Conservation (phyloP, 345 rosid genomes). For the Ceriops zippeliana region DNA sequence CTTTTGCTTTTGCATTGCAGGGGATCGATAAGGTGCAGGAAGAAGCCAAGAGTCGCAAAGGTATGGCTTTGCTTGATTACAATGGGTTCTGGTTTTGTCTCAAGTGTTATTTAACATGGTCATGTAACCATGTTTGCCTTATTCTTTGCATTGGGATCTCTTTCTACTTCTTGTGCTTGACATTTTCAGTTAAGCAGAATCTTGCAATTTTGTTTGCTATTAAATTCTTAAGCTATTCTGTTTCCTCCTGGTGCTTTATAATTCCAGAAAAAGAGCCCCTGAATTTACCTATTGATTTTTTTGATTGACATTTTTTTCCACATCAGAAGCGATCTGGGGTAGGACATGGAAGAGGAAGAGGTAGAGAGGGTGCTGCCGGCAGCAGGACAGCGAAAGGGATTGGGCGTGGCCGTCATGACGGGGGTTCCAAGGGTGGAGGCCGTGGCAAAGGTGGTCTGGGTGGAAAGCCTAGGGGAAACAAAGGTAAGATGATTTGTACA, state of each 20-base stretch:
- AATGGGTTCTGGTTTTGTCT: not conserved
- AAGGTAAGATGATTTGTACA: constrained; percentile 36
- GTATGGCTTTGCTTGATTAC: constrained; percentile 23
- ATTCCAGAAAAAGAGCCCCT: not conserved
- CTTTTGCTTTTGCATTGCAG: constrained; percentile 35
- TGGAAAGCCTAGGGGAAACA: constrained; percentile 50
- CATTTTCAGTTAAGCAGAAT: not conserved
- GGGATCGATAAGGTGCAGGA: constrained; percentile 82
- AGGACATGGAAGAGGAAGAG: constrained; percentile 52
- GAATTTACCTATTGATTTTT: not conserved
- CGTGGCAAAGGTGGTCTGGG: constrained; percentile 69
- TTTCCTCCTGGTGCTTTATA: not conserved
- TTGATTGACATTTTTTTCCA: constrained; percentile 19
- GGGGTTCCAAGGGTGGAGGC: constrained; percentile 60
- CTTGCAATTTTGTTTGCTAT: not conserved
- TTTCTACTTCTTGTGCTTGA: not conserved
- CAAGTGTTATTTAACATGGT: not conserved
- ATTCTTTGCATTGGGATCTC: not conserved
- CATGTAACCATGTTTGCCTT: no score
- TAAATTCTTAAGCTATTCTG: not conserved
- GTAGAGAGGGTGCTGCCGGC: constrained; percentile 45
- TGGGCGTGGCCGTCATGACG: constrained; percentile 73
- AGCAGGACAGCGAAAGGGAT: constrained; percentile 58
- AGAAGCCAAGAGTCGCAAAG: constrained; percentile 67
- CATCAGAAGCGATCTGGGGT: constrained; percentile 77